Evolutionary conservation across 768 basidiomycete species (phyloP).

Genomic region (Hypholoma sublateritium): DNA sequence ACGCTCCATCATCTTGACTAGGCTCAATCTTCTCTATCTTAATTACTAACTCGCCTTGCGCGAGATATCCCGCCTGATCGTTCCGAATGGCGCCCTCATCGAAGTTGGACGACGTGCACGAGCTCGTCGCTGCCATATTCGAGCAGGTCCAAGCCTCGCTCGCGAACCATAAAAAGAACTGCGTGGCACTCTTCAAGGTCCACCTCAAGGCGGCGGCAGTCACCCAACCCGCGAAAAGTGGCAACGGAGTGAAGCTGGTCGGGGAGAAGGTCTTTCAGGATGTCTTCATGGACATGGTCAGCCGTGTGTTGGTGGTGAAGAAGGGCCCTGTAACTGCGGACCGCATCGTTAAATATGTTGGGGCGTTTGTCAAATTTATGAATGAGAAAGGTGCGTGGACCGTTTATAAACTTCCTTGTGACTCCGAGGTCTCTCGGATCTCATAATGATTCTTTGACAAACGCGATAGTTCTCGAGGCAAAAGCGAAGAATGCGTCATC

Average conservation of each 20-base stretch:
- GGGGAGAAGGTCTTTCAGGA: slow-evolving; percentile 84
- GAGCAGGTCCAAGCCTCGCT: slow-evolving; percentile 77
- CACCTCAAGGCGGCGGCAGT: slow-evolving; percentile 64
- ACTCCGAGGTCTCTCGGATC: too few relatives aligned
- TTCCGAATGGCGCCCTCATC: slow-evolving; percentile 23
- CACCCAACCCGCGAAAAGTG: slow-evolving; percentile 44
- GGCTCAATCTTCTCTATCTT: slow-evolving; percentile 10
- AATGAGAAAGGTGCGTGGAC: slow-evolving; percentile 69
- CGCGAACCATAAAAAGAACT: slow-evolving; percentile 93
- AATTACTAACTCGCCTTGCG: not conserved
- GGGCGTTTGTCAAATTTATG: slow-evolving; percentile 77
- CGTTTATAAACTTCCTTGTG: not conserved
- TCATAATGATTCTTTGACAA: too few relatives aligned
- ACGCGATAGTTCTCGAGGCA: slow-evolving; percentile 5
- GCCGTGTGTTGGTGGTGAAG: slow-evolving; percentile 75
- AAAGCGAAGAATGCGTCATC: slow-evolving; percentile 26
- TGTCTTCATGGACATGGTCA: slow-evolving; percentile 70
- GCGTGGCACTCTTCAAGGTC: slow-evolving; percentile 82
- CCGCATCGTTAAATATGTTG: slow-evolving; percentile 82
- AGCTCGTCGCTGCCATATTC: slow-evolving; percentile 48
- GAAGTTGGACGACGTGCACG: slow-evolving; percentile 31
- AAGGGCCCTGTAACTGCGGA: slow-evolving; percentile 85
- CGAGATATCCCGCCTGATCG: not conserved
- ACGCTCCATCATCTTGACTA: slow-evolving; percentile 8
- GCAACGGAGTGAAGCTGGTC: slow-evolving; percentile 48